Base-by-base conservation (phyloP, 2,329 filamentous ascomycete genomes). In the Pseudogymnoascus sp. region DNA sequence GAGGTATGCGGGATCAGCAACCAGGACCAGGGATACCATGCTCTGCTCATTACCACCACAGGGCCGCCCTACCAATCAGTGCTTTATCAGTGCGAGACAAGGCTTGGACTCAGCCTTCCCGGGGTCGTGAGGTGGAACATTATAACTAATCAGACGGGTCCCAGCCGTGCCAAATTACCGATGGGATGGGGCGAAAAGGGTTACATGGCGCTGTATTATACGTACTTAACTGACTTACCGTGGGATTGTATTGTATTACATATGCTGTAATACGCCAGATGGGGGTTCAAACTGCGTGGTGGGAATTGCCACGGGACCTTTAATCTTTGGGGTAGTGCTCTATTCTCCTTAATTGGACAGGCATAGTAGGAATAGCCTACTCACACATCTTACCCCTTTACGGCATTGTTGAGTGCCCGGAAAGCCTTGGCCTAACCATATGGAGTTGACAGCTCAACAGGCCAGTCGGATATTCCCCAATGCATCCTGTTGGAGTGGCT, bases 21-120 rank as follows among this genome's bases (percentile, higher is more conserved):
- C 47, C 33, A 17, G 47, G 47, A 54, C 47, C 47, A 54, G 47
- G 47, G 47, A 54, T 54, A 54, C 47, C 47, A 54, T 54, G 47
- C 15, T 54, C 29, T 54, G 47, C 47, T 54, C 47, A 54, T 54
- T 54, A 54, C 47, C 47, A 54, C 47, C 47, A 33, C 29, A 33
- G 29, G 29, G 29, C 15, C 47, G n/a, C 47, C 47, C 47, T 54
- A 54, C 47, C 47, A 54, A 54, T 54, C 47, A 54, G 47, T 54
- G 29, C 29, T 26, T 33, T 3, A 33, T 33, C 47, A 33, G 9
- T 10, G 47, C 29, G 29, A 54, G 47, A 54, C 47, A 54, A 54
- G 47, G 47, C 47, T 54, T 54, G 47, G 47, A 10, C 47, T 54
- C 47, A 54, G 47, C 47, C 47, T 54, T 54, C 47, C 47, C 47